Conservation (phyloP, 495 filamentous ascomycete genomes). For the Penicillium verhagenii region DNA sequence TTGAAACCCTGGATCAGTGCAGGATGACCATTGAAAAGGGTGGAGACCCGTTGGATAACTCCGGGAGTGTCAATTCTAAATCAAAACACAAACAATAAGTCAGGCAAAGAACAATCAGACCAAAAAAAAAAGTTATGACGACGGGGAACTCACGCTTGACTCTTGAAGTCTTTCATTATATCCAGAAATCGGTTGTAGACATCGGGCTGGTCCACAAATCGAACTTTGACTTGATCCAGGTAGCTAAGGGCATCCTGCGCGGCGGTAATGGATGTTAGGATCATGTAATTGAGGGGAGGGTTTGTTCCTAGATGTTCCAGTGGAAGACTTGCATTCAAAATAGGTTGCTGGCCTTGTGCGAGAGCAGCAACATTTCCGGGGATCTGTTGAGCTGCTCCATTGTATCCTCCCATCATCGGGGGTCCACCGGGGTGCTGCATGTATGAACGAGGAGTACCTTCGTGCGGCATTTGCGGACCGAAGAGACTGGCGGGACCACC, state of each 20-base stretch:
- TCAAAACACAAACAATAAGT: not conserved
- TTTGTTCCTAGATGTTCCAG: not conserved
- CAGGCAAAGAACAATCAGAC: not conserved
- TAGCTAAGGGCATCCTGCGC: conserved; percentile 91
- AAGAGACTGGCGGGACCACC: conserved; percentile 65
- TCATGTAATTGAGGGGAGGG: not conserved
- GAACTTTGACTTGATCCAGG: conserved; percentile 97
- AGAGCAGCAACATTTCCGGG: conserved; percentile 59
- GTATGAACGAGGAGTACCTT: conserved; percentile 59
- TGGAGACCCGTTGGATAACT: conserved; percentile 94
- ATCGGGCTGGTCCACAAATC: conserved; percentile 94
- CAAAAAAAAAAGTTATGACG: too few species aligned
- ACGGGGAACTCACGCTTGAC: conserved; percentile 89
- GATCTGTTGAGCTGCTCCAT: conserved; percentile 46
- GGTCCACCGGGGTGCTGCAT: conserved; percentile 61
- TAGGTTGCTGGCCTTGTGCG: conserved; percentile 88
- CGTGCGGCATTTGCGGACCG: conserved; percentile 57
- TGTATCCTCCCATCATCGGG: conserved; percentile 61
- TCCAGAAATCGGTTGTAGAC: conserved; percentile 98
- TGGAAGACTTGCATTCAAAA: conserved; percentile 72
- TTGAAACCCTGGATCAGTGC: conserved; percentile 98
- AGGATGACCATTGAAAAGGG: conserved; percentile 95
- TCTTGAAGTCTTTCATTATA: conserved; percentile 99
- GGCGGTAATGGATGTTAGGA: conserved; percentile 15
- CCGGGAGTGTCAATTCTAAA: conserved; percentile 91